Base-by-base conservation (phyloP, 2,329 filamentous ascomycete genomes). In the Rutstroemia sp. region DNA sequence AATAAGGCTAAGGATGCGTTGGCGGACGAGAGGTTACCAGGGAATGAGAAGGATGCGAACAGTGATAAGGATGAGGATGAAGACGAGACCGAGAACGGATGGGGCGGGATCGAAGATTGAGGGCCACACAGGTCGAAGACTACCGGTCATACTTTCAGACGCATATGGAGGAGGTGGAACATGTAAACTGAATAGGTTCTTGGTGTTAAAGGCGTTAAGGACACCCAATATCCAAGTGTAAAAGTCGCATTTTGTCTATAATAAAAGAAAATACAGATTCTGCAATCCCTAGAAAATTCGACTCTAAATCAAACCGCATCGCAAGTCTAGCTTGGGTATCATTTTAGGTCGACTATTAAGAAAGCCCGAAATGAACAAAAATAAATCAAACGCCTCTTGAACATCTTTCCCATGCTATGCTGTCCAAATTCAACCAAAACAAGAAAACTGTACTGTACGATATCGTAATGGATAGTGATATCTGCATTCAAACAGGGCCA, bases 21-120 rank as follows among this genome's bases (percentile, higher is more conserved):
- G 58, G 78, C 77, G 2, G 92, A 97, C 70, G 85, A 87, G 64
- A 79, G 90, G 62, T 72, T 96, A 69, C 80, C 81, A 50, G 81
- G 82, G 70, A 89, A 84, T 69, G 30, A 25, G 21, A 23, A 21
- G 19, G 45, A 19, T 16, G 56, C 64, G 41, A 14, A 65, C 63
- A 12, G 70, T 70, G 38, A 23, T 12, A 16, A 38, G 4, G 42
- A 25, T 12, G 38, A 44, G 2, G 53, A 55, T 30, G 49, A 14
- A 19, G 21, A 49, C 0, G 75, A 78, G 1, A 75, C 76, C 2
- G 63, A 67, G 42, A 9, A 23, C 5, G 42, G 42, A 46, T 46
- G 42, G 42, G 42, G 42, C 19, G 64, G 50, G 67, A 67, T 74
- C 1, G 77, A 78, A 57, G 42, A 25, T 46, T 46, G 19, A 46